Percentiles rank a stretch among this genome's conserved stretches.
These are phyloP conservation scores for Nevesoporus exiguus DNA, from an alignment of 768 basidiomycete genomes.

Conservation along the genomic window DNA sequence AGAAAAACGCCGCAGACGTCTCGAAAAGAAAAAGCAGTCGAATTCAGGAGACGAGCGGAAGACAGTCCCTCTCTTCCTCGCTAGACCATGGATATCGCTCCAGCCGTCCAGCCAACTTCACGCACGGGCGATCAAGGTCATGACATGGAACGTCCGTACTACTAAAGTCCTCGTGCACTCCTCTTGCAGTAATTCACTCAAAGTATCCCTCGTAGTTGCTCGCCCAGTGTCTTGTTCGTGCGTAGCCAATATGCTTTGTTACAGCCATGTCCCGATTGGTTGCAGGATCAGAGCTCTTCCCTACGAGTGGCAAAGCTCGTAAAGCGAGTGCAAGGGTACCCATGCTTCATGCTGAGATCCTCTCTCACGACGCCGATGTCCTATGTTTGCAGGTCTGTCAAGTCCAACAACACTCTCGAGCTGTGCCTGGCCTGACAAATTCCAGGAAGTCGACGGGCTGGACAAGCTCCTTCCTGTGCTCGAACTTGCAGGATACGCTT, in stretches of 20 bases:
- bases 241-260: slow-evolving; percentile 31
- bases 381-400: slow-evolving; percentile 76
- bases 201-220: slow-evolving; percentile 49
- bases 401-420: background rate
- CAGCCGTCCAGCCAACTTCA: background rate
- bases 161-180: background rate
- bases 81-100: slow-evolving; percentile 37
- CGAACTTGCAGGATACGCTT: slow-evolving; percentile 58
- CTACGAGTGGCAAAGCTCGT: slow-evolving; percentile 73
- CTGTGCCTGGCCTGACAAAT: background rate
- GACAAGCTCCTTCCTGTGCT: slow-evolving; percentile 69
- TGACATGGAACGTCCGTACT: slow-evolving; percentile 84
- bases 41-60: background rate
- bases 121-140: slow-evolving; percentile 43
- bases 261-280: background rate
- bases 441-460: slow-evolving; percentile 83
- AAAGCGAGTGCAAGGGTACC: slow-evolving; percentile 69
- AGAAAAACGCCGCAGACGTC: slow-evolving; percentile 40
- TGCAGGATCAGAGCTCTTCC: slow-evolving; percentile 76
- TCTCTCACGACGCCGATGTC: slow-evolving; percentile 70
- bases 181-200: background rate
- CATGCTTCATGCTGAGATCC: slow-evolving; percentile 77
- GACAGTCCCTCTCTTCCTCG: slow-evolving; percentile 9
- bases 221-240: slow-evolving; percentile 77
- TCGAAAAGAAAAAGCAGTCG: slow-evolving; percentile 38